Evolutionary conservation across 1,284 basidiomycete species (phyloP).

Genomic region (Termitomyces sp.): DNA sequence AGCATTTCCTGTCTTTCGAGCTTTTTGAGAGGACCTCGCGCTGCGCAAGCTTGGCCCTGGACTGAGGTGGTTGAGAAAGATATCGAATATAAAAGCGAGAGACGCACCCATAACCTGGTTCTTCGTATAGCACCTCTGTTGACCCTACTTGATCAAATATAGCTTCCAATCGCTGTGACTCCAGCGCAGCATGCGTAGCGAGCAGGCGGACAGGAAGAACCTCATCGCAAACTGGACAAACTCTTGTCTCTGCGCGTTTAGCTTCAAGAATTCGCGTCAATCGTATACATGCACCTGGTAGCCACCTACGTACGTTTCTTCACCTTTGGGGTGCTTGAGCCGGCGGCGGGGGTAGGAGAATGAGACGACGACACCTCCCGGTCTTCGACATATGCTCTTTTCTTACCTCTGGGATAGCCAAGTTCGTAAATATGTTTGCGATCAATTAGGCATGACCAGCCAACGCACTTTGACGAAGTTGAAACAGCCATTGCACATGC

Average conservation of each 20-base stretch:
- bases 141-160: constrained; percentile 61
- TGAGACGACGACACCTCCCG: constrained; percentile 20
- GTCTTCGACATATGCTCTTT: constrained; percentile 24
- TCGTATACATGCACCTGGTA: not conserved
- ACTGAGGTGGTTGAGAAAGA: constrained; percentile 12
- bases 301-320: constrained; percentile 24
- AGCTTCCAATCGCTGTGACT: constrained; percentile 60
- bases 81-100: constrained; percentile 7
- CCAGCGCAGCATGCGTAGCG: constrained; percentile 55
- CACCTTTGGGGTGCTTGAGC: constrained; percentile 9
- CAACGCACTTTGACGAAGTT: constrained; percentile 20
- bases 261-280: constrained; percentile 30
- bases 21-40: constrained; percentile 62
- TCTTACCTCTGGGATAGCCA: constrained; percentile 26
- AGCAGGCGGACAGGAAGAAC: constrained; percentile 65
- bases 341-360: constrained; percentile 17
- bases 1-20: constrained; percentile 42
- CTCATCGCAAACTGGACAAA: constrained; percentile 70
- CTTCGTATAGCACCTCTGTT: constrained; percentile 29
- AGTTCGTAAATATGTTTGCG: constrained; percentile 7
- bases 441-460: constrained; percentile 1
- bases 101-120: constrained; percentile 46
- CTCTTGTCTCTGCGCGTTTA: constrained; percentile 66
- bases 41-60: constrained; percentile 36
- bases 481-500: constrained; percentile 13